A percentile compares a stretch with the other conserved stretches of the same genome.
Evolutionary conservation across 352 stramenopile species (phyloP).

Genomic region (Phytophthora cryptogea): DNA sequence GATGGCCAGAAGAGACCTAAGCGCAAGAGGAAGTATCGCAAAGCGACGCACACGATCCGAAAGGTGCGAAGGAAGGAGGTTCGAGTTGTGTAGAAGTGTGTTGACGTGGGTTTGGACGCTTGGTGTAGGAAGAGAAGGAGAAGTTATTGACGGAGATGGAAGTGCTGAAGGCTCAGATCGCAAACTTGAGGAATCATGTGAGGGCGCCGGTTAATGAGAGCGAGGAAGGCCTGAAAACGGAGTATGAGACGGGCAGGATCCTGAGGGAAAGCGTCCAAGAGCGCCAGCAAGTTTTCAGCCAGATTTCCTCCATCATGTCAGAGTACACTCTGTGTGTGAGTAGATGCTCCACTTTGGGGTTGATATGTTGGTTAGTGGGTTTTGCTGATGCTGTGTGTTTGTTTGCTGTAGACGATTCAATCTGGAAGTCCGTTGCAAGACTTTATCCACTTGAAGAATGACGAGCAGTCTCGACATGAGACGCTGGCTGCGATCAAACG

Average conservation of each 20-base stretch:
- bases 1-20: slow-evolving; percentile 10
- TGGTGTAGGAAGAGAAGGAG: slow-evolving; percentile 36
- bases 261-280: slow-evolving; percentile 19
- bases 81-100: background rate
- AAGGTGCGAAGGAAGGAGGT: slow-evolving; percentile 12
- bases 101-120: background rate
- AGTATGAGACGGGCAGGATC: slow-evolving; percentile 6
- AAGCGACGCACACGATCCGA: slow-evolving; percentile 39
- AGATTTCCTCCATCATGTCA: slow-evolving; percentile 38
- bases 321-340: slow-evolving; percentile 41
- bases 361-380: background rate
- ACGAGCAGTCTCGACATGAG: slow-evolving; percentile 22
- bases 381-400: slow-evolving; percentile 2
- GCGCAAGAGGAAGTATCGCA: slow-evolving; percentile 33
- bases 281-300: slow-evolving; percentile 31
- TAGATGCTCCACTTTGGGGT: background rate
- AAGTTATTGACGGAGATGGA: slow-evolving; percentile 29
- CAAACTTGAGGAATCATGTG: slow-evolving; percentile 20
- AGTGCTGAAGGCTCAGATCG: slow-evolving; percentile 32
- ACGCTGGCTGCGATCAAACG: slow-evolving; percentile 20
- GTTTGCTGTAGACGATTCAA: slow-evolving; percentile 30
- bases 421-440: slow-evolving; percentile 37
- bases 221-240: slow-evolving; percentile 14
- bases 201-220: slow-evolving; percentile 12
- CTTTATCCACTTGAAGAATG: slow-evolving; percentile 29